Evolutionary conservation across 2,329 filamentous ascomycete genomes (phyloP).

Genomic region (Monosporascus sp.): DNA sequence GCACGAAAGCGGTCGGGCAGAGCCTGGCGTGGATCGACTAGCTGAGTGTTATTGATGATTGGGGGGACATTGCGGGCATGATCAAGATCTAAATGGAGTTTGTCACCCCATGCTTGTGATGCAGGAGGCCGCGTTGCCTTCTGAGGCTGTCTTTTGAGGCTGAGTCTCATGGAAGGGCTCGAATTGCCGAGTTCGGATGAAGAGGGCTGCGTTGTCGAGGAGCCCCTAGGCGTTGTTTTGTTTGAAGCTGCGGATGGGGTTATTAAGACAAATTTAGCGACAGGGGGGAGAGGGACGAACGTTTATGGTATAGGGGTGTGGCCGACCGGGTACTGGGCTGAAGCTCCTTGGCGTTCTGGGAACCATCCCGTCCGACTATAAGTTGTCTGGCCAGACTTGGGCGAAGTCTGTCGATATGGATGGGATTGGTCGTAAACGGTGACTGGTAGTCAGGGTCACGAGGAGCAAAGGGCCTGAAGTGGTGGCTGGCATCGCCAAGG

Average conservation of each 20-base stretch:
- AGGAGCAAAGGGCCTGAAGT: constrained; percentile 19
- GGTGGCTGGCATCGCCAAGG: constrained; percentile 26
- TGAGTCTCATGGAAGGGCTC: constrained; percentile 24
- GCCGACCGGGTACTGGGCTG: constrained; percentile 12
- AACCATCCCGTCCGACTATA: constrained; percentile 7
- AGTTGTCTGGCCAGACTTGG: constrained; percentile 10
- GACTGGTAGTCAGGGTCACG: constrained; percentile 12
- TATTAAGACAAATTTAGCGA: constrained; percentile 3
- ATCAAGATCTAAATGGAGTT: constrained; percentile 16
- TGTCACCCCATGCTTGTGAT: constrained; percentile 14
- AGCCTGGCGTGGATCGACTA: constrained; percentile 39
- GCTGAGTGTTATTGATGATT: constrained; percentile 33
- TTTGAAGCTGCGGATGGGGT: constrained; percentile 11
- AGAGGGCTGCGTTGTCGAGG: constrained; percentile 17
- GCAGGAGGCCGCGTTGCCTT: constrained; percentile 5
- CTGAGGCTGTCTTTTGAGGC: constrained; percentile 12
- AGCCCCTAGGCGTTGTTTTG: constrained; percentile 10
- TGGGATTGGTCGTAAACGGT: constrained; percentile 11
- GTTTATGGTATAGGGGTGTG: constrained; percentile 14
- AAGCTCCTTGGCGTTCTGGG: constrained; percentile 12
- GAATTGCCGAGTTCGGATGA: constrained; percentile 18
- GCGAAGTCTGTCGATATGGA: constrained; percentile 5
- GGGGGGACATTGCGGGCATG: constrained; percentile 27
- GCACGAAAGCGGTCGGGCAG: constrained; percentile 65
- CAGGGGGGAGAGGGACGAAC: constrained; percentile 9